These are phyloP conservation scores for Vitis hybrid DNA, from an alignment of 177 flowering plant genomes.

Conservation along the genomic window DNA sequence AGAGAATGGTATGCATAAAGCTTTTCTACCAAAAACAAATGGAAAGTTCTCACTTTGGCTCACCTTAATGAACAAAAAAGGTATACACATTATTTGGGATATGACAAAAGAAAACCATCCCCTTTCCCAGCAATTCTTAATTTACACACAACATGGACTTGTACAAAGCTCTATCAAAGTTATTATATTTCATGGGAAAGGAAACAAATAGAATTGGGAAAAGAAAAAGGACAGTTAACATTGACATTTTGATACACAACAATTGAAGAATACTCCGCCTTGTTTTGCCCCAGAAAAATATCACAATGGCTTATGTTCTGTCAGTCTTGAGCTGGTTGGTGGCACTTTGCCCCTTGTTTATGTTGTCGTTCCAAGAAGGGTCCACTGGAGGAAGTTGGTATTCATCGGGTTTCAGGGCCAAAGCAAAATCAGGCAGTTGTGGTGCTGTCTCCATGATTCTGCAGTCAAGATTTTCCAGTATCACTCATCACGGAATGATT, in stretches of 20 bases:
- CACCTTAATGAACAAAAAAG: neutral
- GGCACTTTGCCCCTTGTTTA: constrained; percentile 19
- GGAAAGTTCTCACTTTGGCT: too few relatives aligned
- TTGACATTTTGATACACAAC: constrained; percentile 5
- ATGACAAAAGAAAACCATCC: constrained; percentile 2
- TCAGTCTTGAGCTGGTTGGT: constrained; percentile 13
- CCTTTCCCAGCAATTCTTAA: neutral
- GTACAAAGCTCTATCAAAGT: constrained; percentile 9
- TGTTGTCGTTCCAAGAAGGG: constrained; percentile 56
- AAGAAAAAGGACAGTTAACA: neutral
- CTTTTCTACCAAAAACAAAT: too few relatives aligned
- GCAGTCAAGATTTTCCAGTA: constrained; percentile 17
- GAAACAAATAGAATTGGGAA: neutral
- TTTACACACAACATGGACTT: constrained; percentile 18
- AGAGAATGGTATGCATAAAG: too few relatives aligned
- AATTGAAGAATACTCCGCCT: constrained; percentile 6
- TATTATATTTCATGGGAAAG: neutral
- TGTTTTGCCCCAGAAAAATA: neutral
- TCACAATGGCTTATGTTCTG: constrained; percentile 1
- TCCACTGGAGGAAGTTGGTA: constrained; percentile 77
- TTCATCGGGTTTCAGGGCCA: constrained; percentile 93
- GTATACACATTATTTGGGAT: constrained; percentile 3
- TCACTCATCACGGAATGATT: neutral
- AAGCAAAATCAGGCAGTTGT: constrained; percentile 82
- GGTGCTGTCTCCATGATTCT: constrained; percentile 94